These are phyloP conservation scores for Hanseniaspora meyeri DNA, from an alignment of 805 yeast genomes.

Conservation along the genomic window DNA sequence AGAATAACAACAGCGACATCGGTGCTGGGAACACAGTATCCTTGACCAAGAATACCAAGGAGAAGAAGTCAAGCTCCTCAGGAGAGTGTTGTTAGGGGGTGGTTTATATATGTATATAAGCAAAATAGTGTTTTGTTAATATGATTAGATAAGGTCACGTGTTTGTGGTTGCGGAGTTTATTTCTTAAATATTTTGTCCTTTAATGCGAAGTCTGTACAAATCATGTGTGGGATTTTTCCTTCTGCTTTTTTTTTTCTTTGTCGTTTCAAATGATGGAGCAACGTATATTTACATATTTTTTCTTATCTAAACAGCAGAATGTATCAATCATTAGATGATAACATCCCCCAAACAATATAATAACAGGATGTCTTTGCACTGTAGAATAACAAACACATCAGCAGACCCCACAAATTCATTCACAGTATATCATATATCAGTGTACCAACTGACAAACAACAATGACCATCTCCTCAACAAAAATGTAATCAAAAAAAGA, in stretches of 20 bases:
- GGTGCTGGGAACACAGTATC: slow-evolving; percentile 6
- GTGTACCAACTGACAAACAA: not conserved
- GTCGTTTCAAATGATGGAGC: too few species aligned
- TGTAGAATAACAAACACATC: slow-evolving; percentile 10
- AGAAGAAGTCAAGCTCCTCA: not conserved
- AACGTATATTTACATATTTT: too few species aligned
- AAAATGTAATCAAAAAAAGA: slow-evolving; percentile 7
- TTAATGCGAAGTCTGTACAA: too few species aligned
- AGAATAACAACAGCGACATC: not conserved
- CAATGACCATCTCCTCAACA: not conserved
- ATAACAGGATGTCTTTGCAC: not conserved
- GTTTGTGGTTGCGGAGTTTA: too few species aligned
- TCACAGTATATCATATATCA: slow-evolving; percentile 3
- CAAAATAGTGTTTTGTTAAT: not conserved
- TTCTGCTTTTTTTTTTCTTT: too few species aligned
- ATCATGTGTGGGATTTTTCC: too few species aligned
- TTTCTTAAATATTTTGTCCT: too few species aligned
- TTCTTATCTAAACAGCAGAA: too few species aligned
- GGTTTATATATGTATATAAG: not conserved
- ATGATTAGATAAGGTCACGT: too few species aligned
- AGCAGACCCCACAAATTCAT: not conserved
- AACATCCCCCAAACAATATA: too few species aligned
- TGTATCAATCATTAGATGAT: too few species aligned
- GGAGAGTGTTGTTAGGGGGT: slow-evolving; percentile 5
- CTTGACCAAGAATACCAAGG: not conserved